Evolutionary conservation across 78 protist genomes (phyloP).

Genomic region (Dictyostelium purpureum): DNA sequence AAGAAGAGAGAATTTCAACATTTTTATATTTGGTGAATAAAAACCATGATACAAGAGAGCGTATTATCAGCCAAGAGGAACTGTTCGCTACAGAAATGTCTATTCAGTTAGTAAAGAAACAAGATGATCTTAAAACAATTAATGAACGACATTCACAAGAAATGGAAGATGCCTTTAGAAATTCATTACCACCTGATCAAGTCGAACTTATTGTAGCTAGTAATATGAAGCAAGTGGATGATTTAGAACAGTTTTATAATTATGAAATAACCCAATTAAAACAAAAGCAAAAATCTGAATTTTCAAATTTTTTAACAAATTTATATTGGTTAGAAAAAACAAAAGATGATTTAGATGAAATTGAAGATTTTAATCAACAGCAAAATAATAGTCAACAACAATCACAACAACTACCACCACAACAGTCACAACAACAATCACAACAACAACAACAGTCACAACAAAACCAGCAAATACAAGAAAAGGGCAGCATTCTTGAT

Average conservation of each 20-base stretch:
- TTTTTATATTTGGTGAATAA: conserved; percentile 47
- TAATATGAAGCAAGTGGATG: conserved; percentile 19
- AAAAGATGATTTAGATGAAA: conserved; percentile 46
- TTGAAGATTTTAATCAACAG: not conserved
- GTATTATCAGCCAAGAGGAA: conserved; percentile 67
- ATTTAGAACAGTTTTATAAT: not conserved
- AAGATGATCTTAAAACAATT: conserved; percentile 28
- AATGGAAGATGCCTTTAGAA: conserved; percentile 50
- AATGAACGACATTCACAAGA: conserved; percentile 55
- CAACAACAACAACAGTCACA: not conserved
- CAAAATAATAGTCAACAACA: not conserved
- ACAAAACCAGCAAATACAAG: not conserved
- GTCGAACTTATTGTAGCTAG: conserved; percentile 27
- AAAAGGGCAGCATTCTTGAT: conserved; percentile 23
- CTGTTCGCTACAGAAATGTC: conserved; percentile 29
- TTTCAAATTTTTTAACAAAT: conserved; percentile 50
- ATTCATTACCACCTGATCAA: not conserved
- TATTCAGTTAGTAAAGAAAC: conserved; percentile 18
- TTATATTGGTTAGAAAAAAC: conserved; percentile 69
- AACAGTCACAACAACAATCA: not conserved
- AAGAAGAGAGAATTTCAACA: conserved; percentile 39
- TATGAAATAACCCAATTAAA: conserved; percentile 14
- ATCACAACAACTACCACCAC: not conserved
- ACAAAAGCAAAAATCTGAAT: conserved; percentile 49
- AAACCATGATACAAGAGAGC: conserved; percentile 31